Conservation (phyloP, 768 basidiomycete species). For the Psilocybe subaeruginosa region DNA sequence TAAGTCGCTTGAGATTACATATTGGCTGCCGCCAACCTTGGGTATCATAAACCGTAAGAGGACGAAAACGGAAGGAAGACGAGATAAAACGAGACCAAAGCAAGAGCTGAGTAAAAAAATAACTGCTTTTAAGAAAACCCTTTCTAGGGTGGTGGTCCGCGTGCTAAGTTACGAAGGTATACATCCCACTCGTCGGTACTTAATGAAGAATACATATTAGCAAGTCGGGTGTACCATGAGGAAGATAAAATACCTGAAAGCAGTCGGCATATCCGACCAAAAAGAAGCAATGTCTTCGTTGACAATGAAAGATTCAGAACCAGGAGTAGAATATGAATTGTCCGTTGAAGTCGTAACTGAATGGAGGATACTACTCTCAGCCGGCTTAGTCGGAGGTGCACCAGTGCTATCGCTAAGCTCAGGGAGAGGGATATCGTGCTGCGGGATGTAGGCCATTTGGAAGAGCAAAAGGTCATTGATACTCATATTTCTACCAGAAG, state of each 20-base stretch:
- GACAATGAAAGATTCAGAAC: constrained; percentile 7
- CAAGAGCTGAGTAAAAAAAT: background rate
- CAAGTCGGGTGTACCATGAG: background rate
- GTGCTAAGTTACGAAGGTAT: constrained; percentile 1
- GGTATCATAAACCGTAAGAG: no score
- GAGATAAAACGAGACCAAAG: background rate
- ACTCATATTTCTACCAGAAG: constrained; percentile 20
- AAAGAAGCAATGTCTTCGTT: constrained; percentile 48
- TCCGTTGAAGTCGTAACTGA: background rate
- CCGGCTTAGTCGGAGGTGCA: background rate
- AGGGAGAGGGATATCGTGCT: background rate
- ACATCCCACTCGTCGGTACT: constrained; percentile 22
- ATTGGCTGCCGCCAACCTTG: no score
- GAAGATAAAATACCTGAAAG: constrained; percentile 48
- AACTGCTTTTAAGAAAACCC: background rate
- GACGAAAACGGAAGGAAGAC: no score
- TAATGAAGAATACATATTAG: background rate
- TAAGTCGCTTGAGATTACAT: no score
- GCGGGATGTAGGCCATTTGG: constrained; percentile 24
- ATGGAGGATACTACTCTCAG: background rate
- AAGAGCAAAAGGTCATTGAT: constrained; percentile 25
- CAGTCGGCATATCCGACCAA: constrained; percentile 57
- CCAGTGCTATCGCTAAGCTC: background rate
- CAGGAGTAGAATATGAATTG: background rate
- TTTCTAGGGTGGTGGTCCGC: background rate